These are phyloP conservation scores for Termitomyces sp. DNA, from an alignment of 1,284 basidiomycete genomes.

Conservation along the genomic window DNA sequence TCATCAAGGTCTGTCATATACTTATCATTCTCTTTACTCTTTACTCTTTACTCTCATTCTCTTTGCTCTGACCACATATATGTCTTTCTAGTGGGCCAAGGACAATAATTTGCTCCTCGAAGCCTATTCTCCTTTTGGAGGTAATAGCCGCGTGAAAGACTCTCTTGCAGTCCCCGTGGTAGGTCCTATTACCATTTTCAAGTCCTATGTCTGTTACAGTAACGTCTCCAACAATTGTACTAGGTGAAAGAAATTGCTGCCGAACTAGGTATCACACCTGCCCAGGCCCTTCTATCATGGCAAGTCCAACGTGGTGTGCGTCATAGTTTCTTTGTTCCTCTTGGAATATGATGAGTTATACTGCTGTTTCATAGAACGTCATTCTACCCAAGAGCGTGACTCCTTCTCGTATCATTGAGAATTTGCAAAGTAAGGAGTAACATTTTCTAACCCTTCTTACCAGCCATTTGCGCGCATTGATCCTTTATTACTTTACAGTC, in stretches of 20 bases:
- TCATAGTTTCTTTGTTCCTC: constrained; percentile 7
- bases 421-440: constrained; percentile 48
- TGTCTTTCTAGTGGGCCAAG: constrained; percentile 47
- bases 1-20: constrained; percentile 51
- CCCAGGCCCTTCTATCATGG: constrained; percentile 80
- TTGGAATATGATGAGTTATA: not conserved
- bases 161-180: constrained; percentile 53
- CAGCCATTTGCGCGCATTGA: not conserved
- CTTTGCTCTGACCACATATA: not conserved
- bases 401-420: constrained; percentile 64
- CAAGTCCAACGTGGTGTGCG: constrained; percentile 72
- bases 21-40: not conserved
- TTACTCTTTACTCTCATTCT: not conserved
- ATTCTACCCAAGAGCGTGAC: constrained; percentile 81
- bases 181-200: not conserved
- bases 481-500: constrained; percentile 30
- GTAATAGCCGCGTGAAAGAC: constrained; percentile 50
- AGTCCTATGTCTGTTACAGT: not conserved
- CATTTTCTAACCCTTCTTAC: not conserved
- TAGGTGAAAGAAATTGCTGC: constrained; percentile 56
- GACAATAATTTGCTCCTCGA: constrained; percentile 64
- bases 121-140: constrained; percentile 79
- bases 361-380: constrained; percentile 40
- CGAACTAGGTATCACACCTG: constrained; percentile 66
- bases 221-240: not conserved